Evolutionary conservation across 139 green algal species (phyloP).

Genomic region (Monoraphidium neglectum): DNA sequence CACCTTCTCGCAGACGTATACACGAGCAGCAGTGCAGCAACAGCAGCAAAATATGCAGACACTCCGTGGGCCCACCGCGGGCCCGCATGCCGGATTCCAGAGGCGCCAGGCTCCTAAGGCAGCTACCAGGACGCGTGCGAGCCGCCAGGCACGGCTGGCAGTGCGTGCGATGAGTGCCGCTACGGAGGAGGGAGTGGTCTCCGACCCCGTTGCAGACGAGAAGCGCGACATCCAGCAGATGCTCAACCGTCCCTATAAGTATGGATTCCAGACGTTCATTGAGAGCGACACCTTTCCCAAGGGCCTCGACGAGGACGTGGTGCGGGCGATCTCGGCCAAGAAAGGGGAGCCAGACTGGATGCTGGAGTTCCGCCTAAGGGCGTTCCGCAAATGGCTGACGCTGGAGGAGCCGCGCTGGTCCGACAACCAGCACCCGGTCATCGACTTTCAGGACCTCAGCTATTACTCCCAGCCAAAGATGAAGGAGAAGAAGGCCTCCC

Average conservation of each 20-base stretch:
- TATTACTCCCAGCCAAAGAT: conserved; percentile 98
- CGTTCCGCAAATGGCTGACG: conserved; percentile 94
- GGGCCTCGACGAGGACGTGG: conserved; percentile 93
- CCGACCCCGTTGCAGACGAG: conserved; percentile 57
- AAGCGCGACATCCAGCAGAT: conserved; percentile 72
- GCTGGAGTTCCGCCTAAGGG: conserved; percentile 96
- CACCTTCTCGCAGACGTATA: too few relatives aligned
- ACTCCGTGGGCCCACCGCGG: too few relatives aligned
- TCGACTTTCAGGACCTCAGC: conserved; percentile 90
- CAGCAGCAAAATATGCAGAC: too few relatives aligned
- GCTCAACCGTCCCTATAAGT: conserved; percentile 90
- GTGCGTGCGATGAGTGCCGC: too few relatives aligned
- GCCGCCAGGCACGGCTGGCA: too few relatives aligned
- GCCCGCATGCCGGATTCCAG: too few relatives aligned
- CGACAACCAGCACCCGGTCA: conserved; percentile 85
- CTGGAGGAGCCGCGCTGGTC: conserved; percentile 95
- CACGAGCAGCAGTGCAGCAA: too few relatives aligned
- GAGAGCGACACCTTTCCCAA: conserved; percentile 87
- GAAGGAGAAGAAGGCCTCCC: conserved; percentile 84
- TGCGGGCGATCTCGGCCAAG: conserved; percentile 95
- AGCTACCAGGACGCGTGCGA: too few relatives aligned
- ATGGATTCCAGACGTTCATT: conserved; percentile 95
- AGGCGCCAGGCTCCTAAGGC: too few relatives aligned
- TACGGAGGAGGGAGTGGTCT: too few relatives aligned
- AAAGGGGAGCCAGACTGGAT: conserved; percentile 99